These are phyloP conservation scores for Debaryomycetaceae sp. DNA, from an alignment of 1,139 yeast genomes.

Conservation along the genomic window DNA sequence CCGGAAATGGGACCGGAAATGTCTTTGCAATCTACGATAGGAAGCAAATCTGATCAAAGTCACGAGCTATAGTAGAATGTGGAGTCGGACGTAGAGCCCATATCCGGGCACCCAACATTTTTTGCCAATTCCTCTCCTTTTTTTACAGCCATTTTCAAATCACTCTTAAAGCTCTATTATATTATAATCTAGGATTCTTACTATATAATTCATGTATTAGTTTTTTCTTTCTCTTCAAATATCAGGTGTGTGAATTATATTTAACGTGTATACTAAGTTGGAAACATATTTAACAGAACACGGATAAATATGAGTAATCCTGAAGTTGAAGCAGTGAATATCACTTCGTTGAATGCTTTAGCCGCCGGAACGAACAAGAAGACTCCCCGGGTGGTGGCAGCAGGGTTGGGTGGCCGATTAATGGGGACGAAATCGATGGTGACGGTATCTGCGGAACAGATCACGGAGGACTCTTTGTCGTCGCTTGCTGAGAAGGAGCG, in stretches of 20 bases:
- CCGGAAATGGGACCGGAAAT: no score
- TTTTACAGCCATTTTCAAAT: background rate
- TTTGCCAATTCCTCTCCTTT: background rate
- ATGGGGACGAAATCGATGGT: slow-evolving; percentile 80
- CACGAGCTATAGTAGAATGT: background rate
- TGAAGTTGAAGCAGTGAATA: slow-evolving; percentile 54
- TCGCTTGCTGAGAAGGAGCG: slow-evolving; percentile 53
- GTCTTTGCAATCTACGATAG: no score
- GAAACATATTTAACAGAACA: background rate
- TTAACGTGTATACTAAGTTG: background rate
- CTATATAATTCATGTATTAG: no score
- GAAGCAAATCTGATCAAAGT: background rate
- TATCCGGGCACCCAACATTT: background rate
- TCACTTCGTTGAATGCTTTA: slow-evolving; percentile 74
- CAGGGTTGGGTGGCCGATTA: slow-evolving; percentile 71
- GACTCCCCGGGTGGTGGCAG: slow-evolving; percentile 67
- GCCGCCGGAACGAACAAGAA: slow-evolving; percentile 85
- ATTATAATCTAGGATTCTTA: no score
- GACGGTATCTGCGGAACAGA: slow-evolving; percentile 60
- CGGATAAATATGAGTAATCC: background rate
- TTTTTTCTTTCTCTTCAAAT: background rate
- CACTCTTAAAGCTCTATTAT: no score
- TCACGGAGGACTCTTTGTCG: slow-evolving; percentile 52
- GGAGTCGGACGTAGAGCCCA: background rate
- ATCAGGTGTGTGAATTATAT: background rate